Evolutionary conservation across 192 early-diverging fungal species (phyloP).

Genomic region (Lunasporangiospora selenospora): DNA sequence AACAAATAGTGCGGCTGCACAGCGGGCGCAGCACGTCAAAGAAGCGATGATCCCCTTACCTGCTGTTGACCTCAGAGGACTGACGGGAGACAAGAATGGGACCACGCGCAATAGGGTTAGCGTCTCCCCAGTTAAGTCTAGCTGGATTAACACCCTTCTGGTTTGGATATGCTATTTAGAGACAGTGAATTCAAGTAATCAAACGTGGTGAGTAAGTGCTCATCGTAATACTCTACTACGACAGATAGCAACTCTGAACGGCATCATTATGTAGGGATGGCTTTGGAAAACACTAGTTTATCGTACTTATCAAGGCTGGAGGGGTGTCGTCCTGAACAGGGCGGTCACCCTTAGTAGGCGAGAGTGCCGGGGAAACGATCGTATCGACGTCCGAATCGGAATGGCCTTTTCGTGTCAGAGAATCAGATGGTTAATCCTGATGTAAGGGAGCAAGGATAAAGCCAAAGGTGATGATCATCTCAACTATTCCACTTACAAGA

Average conservation of each 20-base stretch:
- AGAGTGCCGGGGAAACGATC: not conserved
- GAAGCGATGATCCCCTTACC: conserved; percentile 43
- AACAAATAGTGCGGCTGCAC: not conserved
- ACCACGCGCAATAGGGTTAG: conserved; percentile 68
- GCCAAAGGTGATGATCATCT: not conserved
- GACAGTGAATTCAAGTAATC: too few relatives aligned
- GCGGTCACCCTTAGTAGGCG: not conserved
- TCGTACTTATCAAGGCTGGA: conserved; percentile 1
- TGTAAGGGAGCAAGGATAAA: too few relatives aligned
- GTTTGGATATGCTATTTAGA: conserved; percentile 51
- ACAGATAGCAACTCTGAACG: too few relatives aligned
- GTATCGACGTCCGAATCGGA: conserved; percentile 8
- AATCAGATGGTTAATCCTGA: too few relatives aligned
- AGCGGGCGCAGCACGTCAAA: not conserved
- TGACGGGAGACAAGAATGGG: conserved; percentile 83
- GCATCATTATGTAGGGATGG: not conserved
- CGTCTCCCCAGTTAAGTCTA: conserved; percentile 73
- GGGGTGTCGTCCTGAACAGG: too few relatives aligned
- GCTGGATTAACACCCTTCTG: conserved; percentile 74
- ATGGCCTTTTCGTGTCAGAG: not conserved
- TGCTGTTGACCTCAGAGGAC: conserved; percentile 70
- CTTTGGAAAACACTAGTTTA: not conserved
- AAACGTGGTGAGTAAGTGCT: not conserved
- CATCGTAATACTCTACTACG: not conserved
- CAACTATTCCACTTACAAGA: too few relatives aligned